Percentiles rank a stretch among this genome's conserved stretches.
These are phyloP conservation scores for Zea mays DNA, from an alignment of 176 grass and related monocot species.

Conservation along the genomic window DNA sequence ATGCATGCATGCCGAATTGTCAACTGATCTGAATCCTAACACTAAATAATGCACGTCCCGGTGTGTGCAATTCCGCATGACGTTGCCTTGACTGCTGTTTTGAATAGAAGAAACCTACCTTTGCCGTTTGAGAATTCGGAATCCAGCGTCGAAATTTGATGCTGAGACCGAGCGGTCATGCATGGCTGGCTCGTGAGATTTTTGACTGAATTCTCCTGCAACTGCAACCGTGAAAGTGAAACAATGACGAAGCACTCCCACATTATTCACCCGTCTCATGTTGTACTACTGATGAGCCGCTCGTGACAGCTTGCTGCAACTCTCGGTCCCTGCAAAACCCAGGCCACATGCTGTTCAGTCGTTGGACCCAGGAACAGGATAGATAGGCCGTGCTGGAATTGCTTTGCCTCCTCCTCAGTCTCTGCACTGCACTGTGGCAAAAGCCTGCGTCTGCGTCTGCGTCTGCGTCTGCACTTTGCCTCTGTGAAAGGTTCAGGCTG, in stretches of 20 bases:
- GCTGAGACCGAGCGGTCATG: not conserved
- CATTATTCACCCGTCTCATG: not conserved
- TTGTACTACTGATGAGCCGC: not conserved
- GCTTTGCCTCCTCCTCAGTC: not conserved
- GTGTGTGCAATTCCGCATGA: not conserved
- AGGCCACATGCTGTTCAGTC: slow-evolving; percentile 10
- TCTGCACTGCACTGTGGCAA: slow-evolving; percentile 7
- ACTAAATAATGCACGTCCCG: not conserved
- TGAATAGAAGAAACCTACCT: not conserved
- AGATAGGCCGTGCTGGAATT: not conserved
- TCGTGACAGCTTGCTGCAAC: slow-evolving; percentile 27
- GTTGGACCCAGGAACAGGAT: slow-evolving; percentile 17
- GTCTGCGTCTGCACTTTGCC: slow-evolving; percentile 42
- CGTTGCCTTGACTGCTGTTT: slow-evolving; percentile 2
- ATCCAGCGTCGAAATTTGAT: not conserved
- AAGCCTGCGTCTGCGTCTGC: slow-evolving; percentile 36
- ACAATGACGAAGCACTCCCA: slow-evolving; percentile 13
- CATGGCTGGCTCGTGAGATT: not conserved
- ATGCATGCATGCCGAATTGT: not conserved
- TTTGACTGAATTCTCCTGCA: not conserved
- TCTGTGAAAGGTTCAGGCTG: slow-evolving; percentile 44
- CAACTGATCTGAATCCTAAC: slow-evolving; percentile 14
- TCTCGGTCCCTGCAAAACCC: not conserved
- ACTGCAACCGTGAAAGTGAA: not conserved
- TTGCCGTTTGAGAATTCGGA: not conserved